phyloP scores from a whole-genome alignment of 371 early-diverging fungal genomes.

The Mucor plumbeus region DNA sequence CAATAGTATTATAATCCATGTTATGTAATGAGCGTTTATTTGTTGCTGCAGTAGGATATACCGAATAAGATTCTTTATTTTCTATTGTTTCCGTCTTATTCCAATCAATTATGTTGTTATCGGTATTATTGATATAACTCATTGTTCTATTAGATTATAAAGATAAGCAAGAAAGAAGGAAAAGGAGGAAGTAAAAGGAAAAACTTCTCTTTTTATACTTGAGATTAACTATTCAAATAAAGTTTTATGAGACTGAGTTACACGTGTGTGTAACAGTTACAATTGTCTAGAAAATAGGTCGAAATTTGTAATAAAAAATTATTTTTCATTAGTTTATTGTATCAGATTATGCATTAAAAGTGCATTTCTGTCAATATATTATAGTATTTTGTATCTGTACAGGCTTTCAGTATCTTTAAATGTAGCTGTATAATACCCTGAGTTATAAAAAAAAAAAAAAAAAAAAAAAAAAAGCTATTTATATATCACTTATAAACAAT shows the following conservation, averaged over 20 bases:
- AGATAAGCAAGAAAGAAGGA: not conserved
- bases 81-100: not conserved
- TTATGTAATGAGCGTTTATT: slow-evolving; percentile 6
- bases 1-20: not conserved
- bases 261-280: not conserved
- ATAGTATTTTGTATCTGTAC: not conserved
- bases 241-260: slow-evolving; percentile 2
- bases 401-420: too few relatives aligned
- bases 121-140: not conserved
- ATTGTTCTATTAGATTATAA: not conserved
- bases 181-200: not conserved
- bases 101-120: slow-evolving; percentile 1
- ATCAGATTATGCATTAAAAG: not conserved
- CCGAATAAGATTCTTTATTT: slow-evolving; percentile 14
- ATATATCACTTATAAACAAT: not conserved
- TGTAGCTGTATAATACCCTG: not conserved
- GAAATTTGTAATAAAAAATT: not conserved
- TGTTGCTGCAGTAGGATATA: slow-evolving; percentile 15
- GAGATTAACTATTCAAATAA: not conserved
- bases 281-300: not conserved
- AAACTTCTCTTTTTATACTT: not conserved
- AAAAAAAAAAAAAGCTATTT: not conserved
- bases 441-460: not conserved
- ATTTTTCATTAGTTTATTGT: not conserved
- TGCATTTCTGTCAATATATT: not conserved